These are phyloP conservation scores for Crepidotus sp. DNA, from an alignment of 1,284 basidiomycete species.

Conservation along the genomic window DNA sequence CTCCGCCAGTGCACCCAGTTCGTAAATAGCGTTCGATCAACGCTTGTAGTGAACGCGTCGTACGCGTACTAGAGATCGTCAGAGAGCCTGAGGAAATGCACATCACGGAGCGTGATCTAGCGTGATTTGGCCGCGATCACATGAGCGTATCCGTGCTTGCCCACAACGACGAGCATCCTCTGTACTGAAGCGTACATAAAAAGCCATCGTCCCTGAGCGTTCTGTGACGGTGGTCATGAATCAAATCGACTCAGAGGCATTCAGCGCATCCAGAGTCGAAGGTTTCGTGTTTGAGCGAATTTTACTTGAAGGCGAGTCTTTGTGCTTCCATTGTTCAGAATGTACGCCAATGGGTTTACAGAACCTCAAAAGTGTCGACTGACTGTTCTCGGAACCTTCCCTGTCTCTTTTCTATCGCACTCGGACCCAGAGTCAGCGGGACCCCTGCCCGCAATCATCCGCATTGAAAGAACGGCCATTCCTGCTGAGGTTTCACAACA, in stretches of 20 bases:
- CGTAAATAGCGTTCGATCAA: not conserved
- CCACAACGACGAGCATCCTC: not conserved
- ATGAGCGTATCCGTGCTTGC: constrained; percentile 4
- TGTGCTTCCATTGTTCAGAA: not conserved
- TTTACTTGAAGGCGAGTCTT: constrained; percentile 10
- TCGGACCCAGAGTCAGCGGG: constrained; percentile 3
- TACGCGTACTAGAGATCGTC: constrained; percentile 4
- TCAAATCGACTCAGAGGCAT: not conserved
- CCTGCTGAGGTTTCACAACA: constrained; percentile 11
- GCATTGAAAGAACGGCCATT: constrained; percentile 23
- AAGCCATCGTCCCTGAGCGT: no score
- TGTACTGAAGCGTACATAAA: not conserved
- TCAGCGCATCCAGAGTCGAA: constrained; percentile 1
- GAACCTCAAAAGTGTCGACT: constrained; percentile 23
- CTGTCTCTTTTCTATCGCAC: constrained; percentile 12
- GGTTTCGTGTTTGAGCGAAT: constrained; percentile 15
- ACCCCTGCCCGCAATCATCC: constrained; percentile 20
- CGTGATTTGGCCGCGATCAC: constrained; percentile 11
- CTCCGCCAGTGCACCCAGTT: not conserved
- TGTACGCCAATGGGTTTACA: not conserved
- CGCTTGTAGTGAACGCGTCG: not conserved
- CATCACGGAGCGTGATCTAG: not conserved
- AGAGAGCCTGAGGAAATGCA: not conserved
- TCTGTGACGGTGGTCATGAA: not conserved
- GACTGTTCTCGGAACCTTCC: constrained; percentile 21